Conservation (phyloP, 495 filamentous ascomycete genomes). For the Aspergillus mulundensis region DNA sequence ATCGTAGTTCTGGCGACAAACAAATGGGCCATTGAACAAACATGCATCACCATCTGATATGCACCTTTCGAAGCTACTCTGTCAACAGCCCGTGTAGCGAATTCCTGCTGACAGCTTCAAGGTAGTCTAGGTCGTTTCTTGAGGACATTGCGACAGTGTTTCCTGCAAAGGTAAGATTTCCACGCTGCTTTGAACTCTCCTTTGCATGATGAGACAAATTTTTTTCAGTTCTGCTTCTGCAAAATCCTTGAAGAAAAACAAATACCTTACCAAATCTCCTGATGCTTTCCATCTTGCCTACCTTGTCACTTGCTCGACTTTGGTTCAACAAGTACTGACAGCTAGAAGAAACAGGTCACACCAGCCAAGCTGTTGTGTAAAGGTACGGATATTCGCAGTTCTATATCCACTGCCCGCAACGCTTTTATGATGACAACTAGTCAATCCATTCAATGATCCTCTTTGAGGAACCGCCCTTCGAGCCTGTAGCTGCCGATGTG, state of each 20-base stretch:
- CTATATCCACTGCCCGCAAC: slow-evolving; percentile 8
- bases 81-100: slow-evolving; percentile 4
- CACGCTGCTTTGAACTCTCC: slow-evolving; percentile 2
- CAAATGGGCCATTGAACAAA: slow-evolving; percentile 82
- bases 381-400: slow-evolving; percentile 11
- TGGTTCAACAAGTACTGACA: slow-evolving; percentile 9
- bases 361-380: neutral
- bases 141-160: neutral
- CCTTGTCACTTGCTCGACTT: slow-evolving; percentile 9
- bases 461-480: slow-evolving; percentile 50
- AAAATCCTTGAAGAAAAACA: slow-evolving; percentile 70
- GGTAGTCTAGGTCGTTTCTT: neutral
- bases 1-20: slow-evolving; percentile 67
- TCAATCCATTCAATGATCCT: slow-evolving; percentile 99
- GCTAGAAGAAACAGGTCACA: slow-evolving; percentile 16
- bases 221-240: slow-evolving; percentile 96
- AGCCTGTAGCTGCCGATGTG: slow-evolving; percentile 23
- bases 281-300: slow-evolving; percentile 32
- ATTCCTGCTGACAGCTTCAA: slow-evolving; percentile 10
- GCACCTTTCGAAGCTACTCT: slow-evolving; percentile 18
- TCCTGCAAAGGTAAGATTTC: slow-evolving; percentile 12
- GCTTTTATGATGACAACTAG: slow-evolving; percentile 84
- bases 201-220: slow-evolving; percentile 70
- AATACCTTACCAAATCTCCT: slow-evolving; percentile 70
- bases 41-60: slow-evolving; percentile 99